Conservation (phyloP, 129 eudicot genomes). For the Artemisia tridentata region DNA sequence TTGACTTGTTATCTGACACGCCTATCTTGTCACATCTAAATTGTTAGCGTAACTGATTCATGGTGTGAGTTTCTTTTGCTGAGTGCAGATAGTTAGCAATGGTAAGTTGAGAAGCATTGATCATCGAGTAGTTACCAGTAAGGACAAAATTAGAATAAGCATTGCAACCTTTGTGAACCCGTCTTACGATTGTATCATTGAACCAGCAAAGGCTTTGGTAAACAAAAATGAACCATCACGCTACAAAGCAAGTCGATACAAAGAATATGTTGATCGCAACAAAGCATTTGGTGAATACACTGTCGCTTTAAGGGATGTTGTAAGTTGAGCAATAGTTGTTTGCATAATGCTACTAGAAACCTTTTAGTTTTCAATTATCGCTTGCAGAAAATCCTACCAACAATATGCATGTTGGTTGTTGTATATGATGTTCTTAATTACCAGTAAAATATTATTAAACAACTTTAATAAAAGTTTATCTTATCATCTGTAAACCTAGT, state of each 20-base stretch:
- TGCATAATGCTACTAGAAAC: background rate
- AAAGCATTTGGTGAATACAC: constrained; percentile 43
- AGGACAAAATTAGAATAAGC: constrained; percentile 31
- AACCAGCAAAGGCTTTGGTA: constrained; percentile 59
- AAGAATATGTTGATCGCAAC: constrained; percentile 38
- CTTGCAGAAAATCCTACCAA: background rate
- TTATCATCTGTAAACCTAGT: too few relatives aligned
- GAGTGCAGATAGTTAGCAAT: constrained; percentile 56
- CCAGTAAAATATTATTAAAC: background rate
- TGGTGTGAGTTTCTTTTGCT: background rate
- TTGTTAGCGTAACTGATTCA: background rate
- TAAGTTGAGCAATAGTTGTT: background rate
- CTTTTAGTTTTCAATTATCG: background rate
- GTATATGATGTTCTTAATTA: background rate
- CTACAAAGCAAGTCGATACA: constrained; percentile 29
- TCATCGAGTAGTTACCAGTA: constrained; percentile 60
- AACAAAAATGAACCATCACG: constrained; percentile 43
- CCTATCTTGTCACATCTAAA: background rate
- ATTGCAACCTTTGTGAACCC: constrained; percentile 54
- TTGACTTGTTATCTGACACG: background rate
- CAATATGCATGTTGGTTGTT: background rate
- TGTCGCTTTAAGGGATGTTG: background rate
- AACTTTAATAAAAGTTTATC: background rate
- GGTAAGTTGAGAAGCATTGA: constrained; percentile 58
- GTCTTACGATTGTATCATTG: constrained; percentile 34